phyloP scores from a whole-genome alignment of 129 eudicot genomes.

The Erigeron canadensis region DNA sequence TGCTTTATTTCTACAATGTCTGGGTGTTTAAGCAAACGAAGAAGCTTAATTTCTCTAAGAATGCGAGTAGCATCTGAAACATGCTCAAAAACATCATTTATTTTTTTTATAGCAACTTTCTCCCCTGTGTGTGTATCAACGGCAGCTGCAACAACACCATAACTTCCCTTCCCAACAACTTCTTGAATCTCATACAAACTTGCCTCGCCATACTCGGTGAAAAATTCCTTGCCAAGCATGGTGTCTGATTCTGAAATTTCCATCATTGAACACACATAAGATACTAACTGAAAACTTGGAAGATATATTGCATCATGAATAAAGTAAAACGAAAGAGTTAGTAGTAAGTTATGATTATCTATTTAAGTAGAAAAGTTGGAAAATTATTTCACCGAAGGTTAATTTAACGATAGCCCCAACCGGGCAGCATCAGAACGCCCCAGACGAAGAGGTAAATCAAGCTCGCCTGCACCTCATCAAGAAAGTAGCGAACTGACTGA shows the following conservation, averaged over 20 bases:
- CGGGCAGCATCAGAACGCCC: too few species aligned
- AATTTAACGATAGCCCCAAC: too few species aligned
- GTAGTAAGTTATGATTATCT: not conserved
- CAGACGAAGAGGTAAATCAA: too few species aligned
- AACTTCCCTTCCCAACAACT: constrained; percentile 90
- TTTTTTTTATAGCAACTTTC: constrained; percentile 81
- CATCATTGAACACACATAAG: not conserved
- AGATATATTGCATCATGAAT: not conserved
- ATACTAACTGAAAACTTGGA: not conserved
- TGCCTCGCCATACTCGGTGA: constrained; percentile 95
- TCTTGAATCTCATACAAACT: constrained; percentile 81
- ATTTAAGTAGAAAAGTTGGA: not conserved
- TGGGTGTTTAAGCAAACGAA: constrained; percentile 72
- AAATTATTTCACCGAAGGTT: too few species aligned
- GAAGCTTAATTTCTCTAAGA: constrained; percentile 84
- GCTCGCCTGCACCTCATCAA: too few species aligned
- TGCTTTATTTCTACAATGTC: constrained; percentile 87
- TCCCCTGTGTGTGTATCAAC: constrained; percentile 92
- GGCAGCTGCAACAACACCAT: constrained; percentile 92
- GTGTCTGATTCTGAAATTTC: constrained; percentile 32
- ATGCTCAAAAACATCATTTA: constrained; percentile 79
- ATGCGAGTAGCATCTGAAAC: constrained; percentile 93
- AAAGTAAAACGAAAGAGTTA: too few species aligned
- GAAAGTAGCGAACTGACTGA: too few species aligned
- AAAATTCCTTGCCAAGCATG: constrained; percentile 89